Percentiles rank a stretch among this genome's conserved stretches.
Evolutionary conservation across 169 alveolate genomes (phyloP).

Genomic region (Sarcocystis neurona): DNA sequence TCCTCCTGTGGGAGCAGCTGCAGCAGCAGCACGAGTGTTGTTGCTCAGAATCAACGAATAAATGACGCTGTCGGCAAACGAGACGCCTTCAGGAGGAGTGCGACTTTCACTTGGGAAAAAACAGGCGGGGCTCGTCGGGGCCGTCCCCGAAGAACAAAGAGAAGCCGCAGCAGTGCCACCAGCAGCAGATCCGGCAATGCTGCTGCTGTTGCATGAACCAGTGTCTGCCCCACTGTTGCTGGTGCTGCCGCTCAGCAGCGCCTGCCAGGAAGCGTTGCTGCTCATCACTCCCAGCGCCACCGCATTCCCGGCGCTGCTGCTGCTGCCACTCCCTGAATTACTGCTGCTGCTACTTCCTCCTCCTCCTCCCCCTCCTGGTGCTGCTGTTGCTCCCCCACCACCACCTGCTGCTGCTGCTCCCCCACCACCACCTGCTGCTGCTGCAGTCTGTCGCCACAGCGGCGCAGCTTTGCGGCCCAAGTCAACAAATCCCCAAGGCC

Average conservation of each 20-base stretch:
- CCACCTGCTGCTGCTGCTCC: background rate
- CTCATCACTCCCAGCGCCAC: too few species aligned
- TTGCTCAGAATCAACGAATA: conserved; percentile 23
- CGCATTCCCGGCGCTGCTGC: too few species aligned
- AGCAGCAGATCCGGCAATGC: too few species aligned
- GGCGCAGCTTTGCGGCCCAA: conserved; percentile 39
- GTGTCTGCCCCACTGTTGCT: too few species aligned
- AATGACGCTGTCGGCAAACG: conserved; percentile 10
- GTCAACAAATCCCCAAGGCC: conserved; percentile 48
- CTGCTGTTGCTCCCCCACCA: background rate
- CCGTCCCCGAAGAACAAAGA: background rate
- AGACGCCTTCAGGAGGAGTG: background rate
- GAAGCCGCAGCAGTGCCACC: background rate
- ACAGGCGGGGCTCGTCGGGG: background rate
- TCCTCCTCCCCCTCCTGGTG: background rate
- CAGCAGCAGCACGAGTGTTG: background rate
- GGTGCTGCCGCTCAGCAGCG: too few species aligned
- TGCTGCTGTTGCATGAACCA: too few species aligned
- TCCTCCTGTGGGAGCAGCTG: background rate
- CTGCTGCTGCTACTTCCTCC: background rate
- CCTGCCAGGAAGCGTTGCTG: too few species aligned
- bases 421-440: background rate
- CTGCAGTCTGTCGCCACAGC: conserved; percentile 54
- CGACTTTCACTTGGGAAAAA: conserved; percentile 2
- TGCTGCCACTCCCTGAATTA: too few species aligned